Base-by-base conservation (phyloP, 805 yeast species). In the Schwanniomyces occidentalis region DNA sequence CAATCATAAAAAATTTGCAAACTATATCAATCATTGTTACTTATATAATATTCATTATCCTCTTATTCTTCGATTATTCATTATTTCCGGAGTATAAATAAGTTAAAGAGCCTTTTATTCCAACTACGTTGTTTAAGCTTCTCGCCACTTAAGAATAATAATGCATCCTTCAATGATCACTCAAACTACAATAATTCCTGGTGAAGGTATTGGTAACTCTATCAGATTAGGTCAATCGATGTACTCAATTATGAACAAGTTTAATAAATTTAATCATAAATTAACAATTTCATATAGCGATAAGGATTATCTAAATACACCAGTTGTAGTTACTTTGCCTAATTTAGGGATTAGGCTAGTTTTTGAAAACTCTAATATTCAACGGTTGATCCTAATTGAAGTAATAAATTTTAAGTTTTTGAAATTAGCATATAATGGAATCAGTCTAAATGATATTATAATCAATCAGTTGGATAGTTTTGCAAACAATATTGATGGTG, bases 191-290 rank as follows among this genome's bases (percentile, higher is more conserved):
- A 43, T 55, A 10, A 39, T 30, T 15, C 73, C 73, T 8, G 67
- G 69, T 16, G 56, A 61, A 33, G 67, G 71, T n/a, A 45, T 67
- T 17, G 58, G 62, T 12, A 48, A 52, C 31, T 30, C 40, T 14
- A 41, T 65, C 16, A 44, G 48, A 19, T 46, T 67, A 15, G 68
- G 69, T 5, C 43, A 43, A 18, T 48, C 56, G 32, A 47, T 67
- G 44, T 58, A 54, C 34, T 33, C 47, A 26, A 51, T 61, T 5
- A 45, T 63, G 26, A 43, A 51, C 31, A 49, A 44, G 16, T 42
- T 62, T 24, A 43, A 45, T 24, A 46, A 51, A 29, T 52, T 46
- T 44, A 51, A 62, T 35, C 56, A 56, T 37, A 51, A 54, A 30
- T 41, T 61, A 18, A 47, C 50, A n/a, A 41, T 67, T 22, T 42